A percentile compares a stretch with the other conserved stretches of the same genome.
phyloP scores from a whole-genome alignment of 306 rosid genomes.

The Hippophae gyantsensis region DNA sequence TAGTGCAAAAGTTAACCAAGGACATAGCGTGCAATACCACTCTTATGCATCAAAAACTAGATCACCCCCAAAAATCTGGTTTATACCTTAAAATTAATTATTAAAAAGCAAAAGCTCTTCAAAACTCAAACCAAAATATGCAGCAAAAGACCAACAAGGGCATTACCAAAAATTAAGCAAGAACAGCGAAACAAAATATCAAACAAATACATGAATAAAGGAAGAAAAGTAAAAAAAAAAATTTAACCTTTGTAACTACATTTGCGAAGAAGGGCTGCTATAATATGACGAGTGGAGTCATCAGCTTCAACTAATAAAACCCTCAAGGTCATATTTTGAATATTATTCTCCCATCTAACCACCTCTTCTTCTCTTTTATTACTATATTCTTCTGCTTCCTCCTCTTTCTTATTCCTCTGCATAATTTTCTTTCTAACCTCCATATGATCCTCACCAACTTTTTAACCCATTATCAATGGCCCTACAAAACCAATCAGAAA shows the following conservation, averaged over 20 bases:
- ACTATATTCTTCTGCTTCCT: constrained; percentile 10
- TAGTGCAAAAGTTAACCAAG: too few species aligned
- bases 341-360: constrained; percentile 31
- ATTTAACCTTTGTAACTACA: constrained; percentile 59
- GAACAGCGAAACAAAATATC: not conserved
- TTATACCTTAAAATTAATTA: too few species aligned
- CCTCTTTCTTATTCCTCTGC: not conserved
- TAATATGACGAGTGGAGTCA: constrained; percentile 69
- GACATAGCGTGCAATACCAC: too few species aligned
- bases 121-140: too few species aligned
- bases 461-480: constrained; percentile 40
- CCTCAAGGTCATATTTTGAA: constrained; percentile 32
- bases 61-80: too few species aligned
- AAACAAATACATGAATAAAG: not conserved
- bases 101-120: too few species aligned
- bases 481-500: constrained; percentile 7
- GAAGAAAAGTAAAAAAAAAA: not conserved
- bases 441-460: constrained; percentile 5
- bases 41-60: too few species aligned
- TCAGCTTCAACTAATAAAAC: constrained; percentile 69
- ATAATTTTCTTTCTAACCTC: constrained; percentile 8
- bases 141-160: too few species aligned
- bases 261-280: constrained; percentile 69
- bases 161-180: too few species aligned
- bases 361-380: constrained; percentile 4